Conservation (phyloP, 768 basidiomycete genomes). For the Collybia mongolica region DNA sequence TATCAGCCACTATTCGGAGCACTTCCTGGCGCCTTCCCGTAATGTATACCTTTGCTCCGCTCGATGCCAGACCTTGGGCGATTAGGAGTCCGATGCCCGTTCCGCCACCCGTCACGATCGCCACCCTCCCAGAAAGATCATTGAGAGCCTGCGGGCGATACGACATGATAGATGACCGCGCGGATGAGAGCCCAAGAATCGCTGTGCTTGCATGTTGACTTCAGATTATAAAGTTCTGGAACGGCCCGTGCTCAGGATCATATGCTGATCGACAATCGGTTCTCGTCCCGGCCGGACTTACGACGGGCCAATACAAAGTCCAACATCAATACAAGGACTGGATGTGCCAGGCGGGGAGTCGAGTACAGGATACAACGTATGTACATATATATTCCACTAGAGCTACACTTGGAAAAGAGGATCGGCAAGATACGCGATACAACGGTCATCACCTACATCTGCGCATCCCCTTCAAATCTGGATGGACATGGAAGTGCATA, state of each 20-base stretch:
- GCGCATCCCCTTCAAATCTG: constrained; percentile 1
- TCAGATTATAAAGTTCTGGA: too few relatives aligned
- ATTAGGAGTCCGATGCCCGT: constrained; percentile 65
- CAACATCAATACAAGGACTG: neutral
- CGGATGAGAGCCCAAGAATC: neutral
- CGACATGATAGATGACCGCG: constrained; percentile 19
- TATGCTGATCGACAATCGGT: neutral
- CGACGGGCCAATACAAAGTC: neutral
- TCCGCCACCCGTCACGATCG: constrained; percentile 53
- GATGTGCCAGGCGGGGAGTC: neutral
- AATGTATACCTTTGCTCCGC: constrained; percentile 82
- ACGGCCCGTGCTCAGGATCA: neutral
- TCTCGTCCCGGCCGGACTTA: neutral
- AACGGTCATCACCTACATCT: neutral
- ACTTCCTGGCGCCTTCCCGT: constrained; percentile 67
- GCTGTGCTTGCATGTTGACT: too few relatives aligned
- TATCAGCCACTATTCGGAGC: constrained; percentile 53
- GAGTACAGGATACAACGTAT: neutral
- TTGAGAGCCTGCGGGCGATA: constrained; percentile 38
- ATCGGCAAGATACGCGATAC: too few relatives aligned
- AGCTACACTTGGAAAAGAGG: neutral
- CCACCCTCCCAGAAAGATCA: constrained; percentile 57
- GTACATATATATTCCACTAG: neutral
- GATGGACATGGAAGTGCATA: constrained; percentile 11
- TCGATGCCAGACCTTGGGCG: constrained; percentile 67